Percentiles rank a stretch among this genome's conserved stretches.
Conservation (phyloP, 129 eudicot species). For the Flaveria robusta region DNA sequence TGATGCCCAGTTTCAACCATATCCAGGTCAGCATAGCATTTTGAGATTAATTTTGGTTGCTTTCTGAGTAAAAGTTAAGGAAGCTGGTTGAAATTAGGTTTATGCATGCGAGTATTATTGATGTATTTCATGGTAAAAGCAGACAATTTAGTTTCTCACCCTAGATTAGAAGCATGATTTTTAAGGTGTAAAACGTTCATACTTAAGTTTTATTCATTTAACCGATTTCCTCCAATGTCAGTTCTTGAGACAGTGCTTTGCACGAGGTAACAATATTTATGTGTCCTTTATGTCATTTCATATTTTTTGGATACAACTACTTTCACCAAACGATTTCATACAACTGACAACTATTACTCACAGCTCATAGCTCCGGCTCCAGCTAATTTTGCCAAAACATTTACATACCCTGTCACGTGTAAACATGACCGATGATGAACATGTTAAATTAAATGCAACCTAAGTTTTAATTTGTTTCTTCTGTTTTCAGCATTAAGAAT, state of each 20-base stretch:
- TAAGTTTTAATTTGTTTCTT: not conserved
- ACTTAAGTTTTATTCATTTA: too few relatives aligned
- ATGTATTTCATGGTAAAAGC: not conserved
- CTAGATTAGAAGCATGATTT: not conserved
- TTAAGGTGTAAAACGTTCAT: too few relatives aligned
- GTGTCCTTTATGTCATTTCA: not conserved
- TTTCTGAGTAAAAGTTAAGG: not conserved
- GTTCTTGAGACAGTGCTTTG: too few relatives aligned
- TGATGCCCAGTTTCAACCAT: constrained; percentile 50
- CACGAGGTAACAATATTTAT: too few relatives aligned
- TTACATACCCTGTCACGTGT: too few relatives aligned
- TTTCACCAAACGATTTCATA: too few relatives aligned
- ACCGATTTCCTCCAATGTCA: too few relatives aligned
- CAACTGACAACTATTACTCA: too few relatives aligned
- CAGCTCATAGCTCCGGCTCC: too few relatives aligned
- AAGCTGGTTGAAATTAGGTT: not conserved
- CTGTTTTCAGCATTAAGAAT: not conserved
- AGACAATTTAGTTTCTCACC: not conserved
- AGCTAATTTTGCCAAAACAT: too few relatives aligned
- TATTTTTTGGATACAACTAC: too few relatives aligned
- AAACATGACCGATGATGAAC: not conserved
- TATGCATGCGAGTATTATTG: not conserved
- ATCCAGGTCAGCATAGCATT: constrained; percentile 52
- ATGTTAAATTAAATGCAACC: not conserved
- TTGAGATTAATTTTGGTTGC: not conserved